Evolutionary conservation across 371 early-diverging fungal species (phyloP).

Genomic region (Coemansia sp.): DNA sequence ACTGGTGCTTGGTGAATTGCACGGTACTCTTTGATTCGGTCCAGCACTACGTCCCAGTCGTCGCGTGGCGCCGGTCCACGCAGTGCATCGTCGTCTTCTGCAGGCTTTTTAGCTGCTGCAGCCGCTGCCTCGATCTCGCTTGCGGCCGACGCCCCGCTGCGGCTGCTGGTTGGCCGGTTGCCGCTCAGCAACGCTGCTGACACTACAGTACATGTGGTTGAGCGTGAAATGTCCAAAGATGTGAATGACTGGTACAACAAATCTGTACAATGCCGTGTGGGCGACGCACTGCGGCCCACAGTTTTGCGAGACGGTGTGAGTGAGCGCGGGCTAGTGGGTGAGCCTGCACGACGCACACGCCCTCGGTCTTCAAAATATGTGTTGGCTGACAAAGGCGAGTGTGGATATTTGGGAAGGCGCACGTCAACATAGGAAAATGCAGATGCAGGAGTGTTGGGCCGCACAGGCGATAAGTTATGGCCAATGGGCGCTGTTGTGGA

Average conservation of each 20-base stretch:
- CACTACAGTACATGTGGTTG: conserved; percentile 44
- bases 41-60: conserved; percentile 69
- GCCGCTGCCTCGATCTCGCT: conserved; percentile 6
- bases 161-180: conserved; percentile 28
- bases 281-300: conserved; percentile 7
- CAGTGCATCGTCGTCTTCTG: conserved; percentile 40
- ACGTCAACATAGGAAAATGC: conserved; percentile 26
- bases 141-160: conserved; percentile 18
- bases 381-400: neutral
- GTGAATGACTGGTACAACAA: conserved; percentile 23
- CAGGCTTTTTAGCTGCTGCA: conserved; percentile 18
- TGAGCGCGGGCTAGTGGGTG: conserved; percentile 13
- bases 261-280: neutral
- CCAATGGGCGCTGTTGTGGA: neutral
- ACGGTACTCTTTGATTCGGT: conserved; percentile 57
- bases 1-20: conserved; percentile 78
- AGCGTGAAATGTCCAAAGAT: conserved; percentile 23
- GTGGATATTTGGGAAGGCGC: conserved; percentile 23
- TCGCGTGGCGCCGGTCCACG: conserved; percentile 35
- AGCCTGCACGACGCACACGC: conserved; percentile 25
- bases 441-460: conserved; percentile 27
- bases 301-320: neutral
- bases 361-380: conserved; percentile 8
- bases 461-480: neutral
- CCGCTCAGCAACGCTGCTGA: conserved; percentile 18